Evolutionary conservation across 1,284 basidiomycete species (phyloP).

Genomic region (Ceratobasidium sp.): DNA sequence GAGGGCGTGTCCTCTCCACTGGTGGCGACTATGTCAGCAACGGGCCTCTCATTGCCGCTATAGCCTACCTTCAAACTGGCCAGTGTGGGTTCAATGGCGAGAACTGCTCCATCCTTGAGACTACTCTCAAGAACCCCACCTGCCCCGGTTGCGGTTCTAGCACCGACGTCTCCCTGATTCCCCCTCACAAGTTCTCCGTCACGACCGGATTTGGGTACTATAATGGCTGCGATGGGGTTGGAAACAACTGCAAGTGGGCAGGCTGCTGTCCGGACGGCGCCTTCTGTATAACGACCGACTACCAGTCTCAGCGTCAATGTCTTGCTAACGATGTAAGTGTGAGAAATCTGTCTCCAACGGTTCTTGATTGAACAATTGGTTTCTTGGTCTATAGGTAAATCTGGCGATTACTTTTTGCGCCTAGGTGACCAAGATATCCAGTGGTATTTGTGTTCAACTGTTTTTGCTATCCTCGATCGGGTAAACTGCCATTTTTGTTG

Average conservation of each 20-base stretch:
- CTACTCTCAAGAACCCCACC: too few species aligned
- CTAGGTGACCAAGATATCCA: neutral
- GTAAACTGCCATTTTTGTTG: too few species aligned
- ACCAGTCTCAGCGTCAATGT: constrained; percentile 52
- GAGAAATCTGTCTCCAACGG: too few species aligned
- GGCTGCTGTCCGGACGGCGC: constrained; percentile 49
- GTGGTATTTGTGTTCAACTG: too few species aligned
- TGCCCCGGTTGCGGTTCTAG: constrained; percentile 54
- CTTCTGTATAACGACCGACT: constrained; percentile 50
- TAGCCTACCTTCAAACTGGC: constrained; percentile 56
- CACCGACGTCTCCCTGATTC: constrained; percentile 57
- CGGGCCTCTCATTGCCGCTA: too few species aligned
- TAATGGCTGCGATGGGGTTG: constrained; percentile 53
- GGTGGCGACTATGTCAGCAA: too few species aligned
- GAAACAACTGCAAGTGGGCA: constrained; percentile 48
- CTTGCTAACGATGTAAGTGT: constrained; percentile 51
- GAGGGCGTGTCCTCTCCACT: too few species aligned
- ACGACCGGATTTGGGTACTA: constrained; percentile 56
- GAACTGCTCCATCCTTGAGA: constrained; percentile 54
- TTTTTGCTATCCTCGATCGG: too few species aligned
- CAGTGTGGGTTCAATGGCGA: constrained; percentile 56
- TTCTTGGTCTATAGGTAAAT: too few species aligned
- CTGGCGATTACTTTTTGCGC: constrained; percentile 44
- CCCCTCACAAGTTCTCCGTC: constrained; percentile 54
- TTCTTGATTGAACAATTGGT: too few species aligned